A percentile compares a stretch with the other conserved stretches of the same genome.
Conservation (phyloP, 495 filamentous ascomycete species). For the Terfezia claveryi region DNA sequence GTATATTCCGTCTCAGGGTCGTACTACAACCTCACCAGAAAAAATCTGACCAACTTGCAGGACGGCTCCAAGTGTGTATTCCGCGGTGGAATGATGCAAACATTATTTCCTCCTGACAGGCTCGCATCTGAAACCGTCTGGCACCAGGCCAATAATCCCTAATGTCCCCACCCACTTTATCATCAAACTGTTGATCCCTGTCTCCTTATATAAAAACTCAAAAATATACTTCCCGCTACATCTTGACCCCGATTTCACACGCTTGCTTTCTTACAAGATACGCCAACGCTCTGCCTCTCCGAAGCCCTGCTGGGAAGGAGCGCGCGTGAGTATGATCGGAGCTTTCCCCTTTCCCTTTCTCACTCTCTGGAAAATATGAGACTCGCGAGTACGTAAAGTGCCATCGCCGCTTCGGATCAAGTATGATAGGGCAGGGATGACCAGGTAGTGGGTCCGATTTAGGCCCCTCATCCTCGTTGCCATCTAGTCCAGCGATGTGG, state of each 20-base stretch:
- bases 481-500: not conserved
- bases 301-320: conserved; percentile 7
- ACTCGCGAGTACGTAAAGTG: conserved; percentile 27
- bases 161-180: conserved; percentile 65
- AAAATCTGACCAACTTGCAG: too few species aligned
- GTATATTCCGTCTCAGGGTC: too few species aligned
- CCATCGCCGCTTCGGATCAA: conserved; percentile 58
- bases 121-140: too few species aligned
- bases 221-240: conserved; percentile 43
- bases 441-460: conserved; percentile 19
- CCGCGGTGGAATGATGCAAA: too few species aligned
- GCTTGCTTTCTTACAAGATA: conserved; percentile 13
- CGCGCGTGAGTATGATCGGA: conserved; percentile 42
- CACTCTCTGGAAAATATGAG: conserved; percentile 42
- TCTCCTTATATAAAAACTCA: conserved; percentile 25
- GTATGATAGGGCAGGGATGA: conserved; percentile 57
- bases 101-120: too few species aligned
- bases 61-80: too few species aligned
- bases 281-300: conserved; percentile 8
- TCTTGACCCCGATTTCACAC: not conserved
- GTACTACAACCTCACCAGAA: too few species aligned
- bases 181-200: conserved; percentile 62
- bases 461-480: not conserved
- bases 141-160: too few species aligned
- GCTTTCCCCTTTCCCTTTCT: conserved; percentile 43